phyloP scores from a whole-genome alignment of 148 eudicot species.

The Mesembryanthemum crystallinum region DNA sequence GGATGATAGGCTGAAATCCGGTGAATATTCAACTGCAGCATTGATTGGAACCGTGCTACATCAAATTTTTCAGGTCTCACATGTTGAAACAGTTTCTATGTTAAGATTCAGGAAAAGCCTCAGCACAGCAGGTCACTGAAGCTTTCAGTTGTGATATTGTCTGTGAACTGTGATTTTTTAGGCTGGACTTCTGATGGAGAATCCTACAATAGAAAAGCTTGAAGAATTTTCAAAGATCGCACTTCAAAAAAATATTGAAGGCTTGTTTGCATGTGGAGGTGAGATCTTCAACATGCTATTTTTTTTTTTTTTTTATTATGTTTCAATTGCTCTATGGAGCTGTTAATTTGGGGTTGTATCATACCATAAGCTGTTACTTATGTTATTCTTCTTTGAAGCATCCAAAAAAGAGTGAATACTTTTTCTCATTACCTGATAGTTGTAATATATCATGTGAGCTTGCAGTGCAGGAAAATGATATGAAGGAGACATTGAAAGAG shows the following conservation, averaged over 20 bases:
- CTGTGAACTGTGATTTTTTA: conserved; percentile 28
- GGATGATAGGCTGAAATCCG: conserved; percentile 81
- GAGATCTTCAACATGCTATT: conserved; percentile 23
- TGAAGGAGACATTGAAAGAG: conserved; percentile 50
- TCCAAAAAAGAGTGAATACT: neutral
- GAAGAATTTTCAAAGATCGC: conserved; percentile 64
- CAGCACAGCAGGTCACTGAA: neutral
- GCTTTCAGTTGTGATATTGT: conserved; percentile 8
- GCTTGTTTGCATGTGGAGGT: conserved; percentile 98
- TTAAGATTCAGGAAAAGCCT: neutral
- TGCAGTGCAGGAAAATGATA: conserved; percentile 79
- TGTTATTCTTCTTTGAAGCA: neutral
- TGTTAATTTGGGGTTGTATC: neutral
- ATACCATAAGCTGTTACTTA: neutral
- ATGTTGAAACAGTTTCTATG: neutral
- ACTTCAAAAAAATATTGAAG: conserved; percentile 71
- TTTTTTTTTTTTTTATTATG: conserved; percentile 3
- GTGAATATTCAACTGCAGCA: conserved; percentile 76
- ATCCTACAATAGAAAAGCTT: conserved; percentile 60
- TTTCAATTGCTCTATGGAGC: conserved; percentile 8
- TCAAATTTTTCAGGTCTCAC: conserved; percentile 86
- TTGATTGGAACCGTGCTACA: conserved; percentile 86
- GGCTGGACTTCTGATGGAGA: conserved; percentile 82
- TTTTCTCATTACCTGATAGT: conserved; percentile 7
- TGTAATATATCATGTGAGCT: conserved; percentile 19